These are phyloP conservation scores for Hericium coralloides DNA, from an alignment of 768 basidiomycete genomes.

Conservation along the genomic window DNA sequence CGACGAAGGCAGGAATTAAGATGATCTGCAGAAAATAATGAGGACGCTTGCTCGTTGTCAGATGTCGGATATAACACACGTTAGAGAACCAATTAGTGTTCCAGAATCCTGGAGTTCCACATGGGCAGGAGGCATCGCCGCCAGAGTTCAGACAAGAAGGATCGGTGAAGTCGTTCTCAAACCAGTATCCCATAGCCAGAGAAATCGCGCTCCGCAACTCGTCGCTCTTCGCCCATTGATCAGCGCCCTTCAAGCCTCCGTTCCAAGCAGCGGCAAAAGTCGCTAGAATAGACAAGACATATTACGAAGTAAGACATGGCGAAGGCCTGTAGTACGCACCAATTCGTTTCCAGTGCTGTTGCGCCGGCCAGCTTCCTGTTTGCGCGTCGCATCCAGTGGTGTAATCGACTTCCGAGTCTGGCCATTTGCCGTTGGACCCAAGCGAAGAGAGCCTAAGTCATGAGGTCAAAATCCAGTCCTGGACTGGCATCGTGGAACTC, in stretches of 20 bases:
- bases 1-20: conserved; percentile 45
- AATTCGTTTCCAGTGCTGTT: conserved; percentile 20
- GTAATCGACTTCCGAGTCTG: conserved; percentile 21
- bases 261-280: conserved; percentile 50
- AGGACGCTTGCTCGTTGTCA: not conserved
- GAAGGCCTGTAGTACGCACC: not conserved
- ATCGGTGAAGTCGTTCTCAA: conserved; percentile 46
- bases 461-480: not conserved
- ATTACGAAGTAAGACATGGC: not conserved
- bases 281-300: conserved; percentile 23
- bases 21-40: conserved; percentile 34
- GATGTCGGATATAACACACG: conserved; percentile 21
- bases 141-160: conserved; percentile 45
- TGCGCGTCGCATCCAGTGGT: conserved; percentile 23
- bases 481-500: not conserved
- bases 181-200: conserved; percentile 54
- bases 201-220: conserved; percentile 32
- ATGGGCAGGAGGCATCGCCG: conserved; percentile 45
- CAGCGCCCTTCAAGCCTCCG: conserved; percentile 34
- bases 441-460: conserved; percentile 13
- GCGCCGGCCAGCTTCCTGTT: conserved; percentile 28
- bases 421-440: conserved; percentile 14
- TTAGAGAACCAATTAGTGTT: conserved; percentile 61
- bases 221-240: conserved; percentile 32
- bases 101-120: conserved; percentile 42